Evolutionary conservation across 148 eudicot genomes (phyloP).

Genomic region (Spergularia marina): DNA sequence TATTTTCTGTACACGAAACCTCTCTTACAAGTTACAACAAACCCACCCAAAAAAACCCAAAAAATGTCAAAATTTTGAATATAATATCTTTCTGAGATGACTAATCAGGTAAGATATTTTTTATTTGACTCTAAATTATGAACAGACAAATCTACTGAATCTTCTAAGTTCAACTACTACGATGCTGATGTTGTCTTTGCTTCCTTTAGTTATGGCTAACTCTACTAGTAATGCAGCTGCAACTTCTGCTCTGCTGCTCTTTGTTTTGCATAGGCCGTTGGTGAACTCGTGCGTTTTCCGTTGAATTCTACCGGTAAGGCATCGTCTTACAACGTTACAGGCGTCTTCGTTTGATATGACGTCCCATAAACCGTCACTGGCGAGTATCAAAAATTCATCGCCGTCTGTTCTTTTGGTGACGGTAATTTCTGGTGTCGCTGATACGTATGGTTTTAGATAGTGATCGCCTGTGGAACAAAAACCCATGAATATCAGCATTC

Average conservation of each 20-base stretch:
- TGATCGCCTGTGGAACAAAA: constrained; percentile 41
- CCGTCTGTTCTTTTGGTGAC: constrained; percentile 34
- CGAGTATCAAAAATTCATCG: constrained; percentile 58
- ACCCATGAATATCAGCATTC: not conserved
- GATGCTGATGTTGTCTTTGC: constrained; percentile 56
- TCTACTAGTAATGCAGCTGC: constrained; percentile 50
- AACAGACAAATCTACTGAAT: constrained; percentile 18
- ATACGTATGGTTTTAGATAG: constrained; percentile 57
- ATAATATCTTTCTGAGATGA: constrained; percentile 12
- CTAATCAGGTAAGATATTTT: constrained; percentile 19
- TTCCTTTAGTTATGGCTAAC: constrained; percentile 52
- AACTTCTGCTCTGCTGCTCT: constrained; percentile 25
- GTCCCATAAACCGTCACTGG: constrained; percentile 72
- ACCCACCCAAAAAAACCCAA: not conserved
- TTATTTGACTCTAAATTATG: not conserved
- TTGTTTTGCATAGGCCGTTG: constrained; percentile 8
- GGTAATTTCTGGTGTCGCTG: constrained; percentile 47
- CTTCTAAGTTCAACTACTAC: constrained; percentile 47
- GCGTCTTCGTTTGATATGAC: constrained; percentile 57
- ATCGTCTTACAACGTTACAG: constrained; percentile 40
- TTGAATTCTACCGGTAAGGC: constrained; percentile 30
- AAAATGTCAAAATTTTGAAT: constrained; percentile 24
- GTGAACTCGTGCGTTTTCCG: constrained; percentile 3
- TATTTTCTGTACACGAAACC: constrained; percentile 29
- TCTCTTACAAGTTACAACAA: not conserved